These are phyloP conservation scores for Immersiporthe knoxdaviesiana DNA, from an alignment of 2,329 filamentous ascomycete species.

Conservation along the genomic window DNA sequence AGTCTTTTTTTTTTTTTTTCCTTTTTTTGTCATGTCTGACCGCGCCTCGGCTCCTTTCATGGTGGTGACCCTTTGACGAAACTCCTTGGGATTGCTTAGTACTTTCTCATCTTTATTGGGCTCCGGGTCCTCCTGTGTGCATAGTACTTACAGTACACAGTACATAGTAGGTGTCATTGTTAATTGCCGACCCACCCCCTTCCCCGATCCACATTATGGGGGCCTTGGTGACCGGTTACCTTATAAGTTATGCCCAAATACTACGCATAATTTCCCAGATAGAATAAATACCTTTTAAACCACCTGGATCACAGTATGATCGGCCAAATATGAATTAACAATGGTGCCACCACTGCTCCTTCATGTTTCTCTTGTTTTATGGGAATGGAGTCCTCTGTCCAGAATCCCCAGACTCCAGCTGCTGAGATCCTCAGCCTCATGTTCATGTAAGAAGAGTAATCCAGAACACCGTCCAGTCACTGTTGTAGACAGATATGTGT, in stretches of 20 bases:
- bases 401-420: too few relatives aligned
- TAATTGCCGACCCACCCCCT: neutral
- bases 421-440: too few relatives aligned
- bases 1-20: neutral
- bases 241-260: neutral
- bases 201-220: neutral
- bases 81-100: neutral
- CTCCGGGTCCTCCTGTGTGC: neutral
- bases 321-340: neutral
- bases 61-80: neutral
- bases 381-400: neutral
- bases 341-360: neutral
- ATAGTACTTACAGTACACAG: too few relatives aligned
- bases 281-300: neutral
- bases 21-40: neutral
- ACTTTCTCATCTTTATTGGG: neutral
- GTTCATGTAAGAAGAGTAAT: neutral
- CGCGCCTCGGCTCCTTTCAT: neutral
- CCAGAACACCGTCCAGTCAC: neutral
- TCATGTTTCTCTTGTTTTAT: neutral
- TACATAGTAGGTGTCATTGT: neutral
- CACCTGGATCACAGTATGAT: neutral
- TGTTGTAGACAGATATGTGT: neutral
- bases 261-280: neutral
- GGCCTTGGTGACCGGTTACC: neutral